phyloP scores from a whole-genome alignment of 2,329 filamentous ascomycete species.

The Aspergillus quadrilineatus region DNA sequence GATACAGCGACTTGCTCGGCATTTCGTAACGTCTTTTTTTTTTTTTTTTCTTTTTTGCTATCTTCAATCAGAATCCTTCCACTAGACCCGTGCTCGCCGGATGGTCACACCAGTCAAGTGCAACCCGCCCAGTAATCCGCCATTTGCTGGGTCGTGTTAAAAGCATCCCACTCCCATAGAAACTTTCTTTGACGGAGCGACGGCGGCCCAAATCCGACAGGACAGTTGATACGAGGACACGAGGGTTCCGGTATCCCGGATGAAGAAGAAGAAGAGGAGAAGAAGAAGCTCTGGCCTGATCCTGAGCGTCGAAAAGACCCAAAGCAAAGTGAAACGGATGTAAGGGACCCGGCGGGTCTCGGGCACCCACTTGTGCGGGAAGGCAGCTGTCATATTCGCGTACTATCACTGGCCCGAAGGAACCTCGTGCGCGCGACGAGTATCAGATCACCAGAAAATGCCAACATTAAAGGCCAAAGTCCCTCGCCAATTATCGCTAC shows the following conservation, averaged over 20 bases:
- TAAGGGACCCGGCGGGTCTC: constrained; percentile 6
- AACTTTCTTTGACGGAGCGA: no score
- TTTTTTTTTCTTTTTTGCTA: neutral
- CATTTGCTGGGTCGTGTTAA: neutral
- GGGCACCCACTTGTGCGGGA: constrained; percentile 3
- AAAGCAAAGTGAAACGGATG: neutral
- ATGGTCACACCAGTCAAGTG: neutral
- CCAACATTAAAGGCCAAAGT: neutral
- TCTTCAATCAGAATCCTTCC: neutral
- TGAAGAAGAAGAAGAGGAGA: no score
- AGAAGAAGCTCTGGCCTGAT: neutral
- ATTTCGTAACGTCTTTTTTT: neutral
- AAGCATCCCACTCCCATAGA: no score
- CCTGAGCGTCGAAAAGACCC: neutral
- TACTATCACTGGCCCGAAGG: constrained; percentile 1
- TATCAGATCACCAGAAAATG: neutral
- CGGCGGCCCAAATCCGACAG: neutral
- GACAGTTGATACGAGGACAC: neutral
- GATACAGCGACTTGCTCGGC: neutral
- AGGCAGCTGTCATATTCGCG: constrained; percentile 17
- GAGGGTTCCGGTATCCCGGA: no score
- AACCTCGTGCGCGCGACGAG: neutral
- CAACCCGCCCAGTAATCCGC: neutral
- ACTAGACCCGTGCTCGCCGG: neutral
- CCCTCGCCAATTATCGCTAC: neutral